phyloP scores from a whole-genome alignment of 2,329 filamentous ascomycete species.

The Stachybotrys chlorohalonatus region DNA sequence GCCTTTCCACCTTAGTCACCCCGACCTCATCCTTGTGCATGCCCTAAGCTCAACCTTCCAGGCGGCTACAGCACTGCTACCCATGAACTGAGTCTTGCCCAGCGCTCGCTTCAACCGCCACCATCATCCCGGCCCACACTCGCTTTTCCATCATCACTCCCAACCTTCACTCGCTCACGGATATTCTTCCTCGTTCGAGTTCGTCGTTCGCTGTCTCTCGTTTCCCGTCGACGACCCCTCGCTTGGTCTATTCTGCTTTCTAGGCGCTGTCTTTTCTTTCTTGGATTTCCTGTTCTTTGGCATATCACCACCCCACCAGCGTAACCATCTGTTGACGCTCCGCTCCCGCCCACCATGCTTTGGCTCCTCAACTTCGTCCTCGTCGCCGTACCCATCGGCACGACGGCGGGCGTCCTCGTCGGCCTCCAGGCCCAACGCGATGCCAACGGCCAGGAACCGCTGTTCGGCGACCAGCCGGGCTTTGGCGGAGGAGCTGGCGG shows the following conservation, averaged over 20 bases:
- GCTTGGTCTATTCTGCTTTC: neutral
- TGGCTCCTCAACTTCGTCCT: constrained; percentile 41
- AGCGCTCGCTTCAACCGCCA: neutral
- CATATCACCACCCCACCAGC: neutral
- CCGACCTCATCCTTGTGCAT: neutral
- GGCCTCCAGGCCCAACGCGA: constrained; percentile 35
- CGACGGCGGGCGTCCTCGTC: constrained; percentile 39
- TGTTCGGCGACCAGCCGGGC: constrained; percentile 27
- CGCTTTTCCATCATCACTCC: neutral
- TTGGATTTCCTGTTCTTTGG: constrained; percentile 1
- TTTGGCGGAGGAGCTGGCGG: constrained; percentile 12
- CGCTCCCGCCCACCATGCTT: constrained; percentile 22
- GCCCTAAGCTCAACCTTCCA: neutral
- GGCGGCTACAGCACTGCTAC: neutral
- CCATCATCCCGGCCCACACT: neutral
- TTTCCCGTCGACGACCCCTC: neutral
- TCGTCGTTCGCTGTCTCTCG: neutral
- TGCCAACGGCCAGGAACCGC: constrained; percentile 31
- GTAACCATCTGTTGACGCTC: neutral
- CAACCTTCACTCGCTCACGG: neutral
- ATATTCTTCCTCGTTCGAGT: neutral
- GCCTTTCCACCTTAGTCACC: neutral
- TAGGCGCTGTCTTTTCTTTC: constrained; percentile 1
- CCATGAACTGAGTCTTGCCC: neutral
- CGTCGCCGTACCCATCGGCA: constrained; percentile 38